Conservation (phyloP, 2,329 filamentous ascomycete species). For the Colletotrichum euphorbiae region DNA sequence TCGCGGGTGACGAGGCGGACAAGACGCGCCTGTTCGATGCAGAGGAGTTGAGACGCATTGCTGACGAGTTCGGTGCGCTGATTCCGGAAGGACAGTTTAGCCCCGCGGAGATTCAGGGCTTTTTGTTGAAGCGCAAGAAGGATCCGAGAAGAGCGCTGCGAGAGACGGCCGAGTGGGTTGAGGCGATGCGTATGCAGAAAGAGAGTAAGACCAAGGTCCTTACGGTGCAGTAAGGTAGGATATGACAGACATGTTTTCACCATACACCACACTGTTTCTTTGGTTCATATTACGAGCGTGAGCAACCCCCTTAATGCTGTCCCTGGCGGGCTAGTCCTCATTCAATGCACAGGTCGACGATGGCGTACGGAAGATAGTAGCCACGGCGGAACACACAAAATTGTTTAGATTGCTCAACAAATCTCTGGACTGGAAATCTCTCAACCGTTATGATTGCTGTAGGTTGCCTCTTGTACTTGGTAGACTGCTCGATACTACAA, state of each 20-base stretch:
- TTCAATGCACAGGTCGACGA: background rate
- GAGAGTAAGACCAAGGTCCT: constrained; percentile 60
- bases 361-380: background rate
- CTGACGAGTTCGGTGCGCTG: constrained; percentile 61
- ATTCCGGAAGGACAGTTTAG: constrained; percentile 66
- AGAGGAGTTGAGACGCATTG: constrained; percentile 58
- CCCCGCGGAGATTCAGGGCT: constrained; percentile 74
- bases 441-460: no score
- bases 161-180: constrained; percentile 66
- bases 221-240: constrained; percentile 56
- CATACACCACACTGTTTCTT: no score
- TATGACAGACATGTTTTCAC: background rate
- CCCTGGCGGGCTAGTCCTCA: no score
- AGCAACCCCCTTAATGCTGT: no score
- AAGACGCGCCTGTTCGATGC: constrained; percentile 38
- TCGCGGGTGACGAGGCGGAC: constrained; percentile 6
- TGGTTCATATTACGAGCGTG: no score
- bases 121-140: constrained; percentile 72
- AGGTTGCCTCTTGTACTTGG: background rate
- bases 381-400: no score
- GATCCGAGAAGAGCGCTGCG: constrained; percentile 65
- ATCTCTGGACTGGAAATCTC: no score
- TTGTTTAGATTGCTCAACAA: no score
- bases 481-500: background rate
- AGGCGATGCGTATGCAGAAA: constrained; percentile 63